phyloP scores from a whole-genome alignment of 495 filamentous ascomycete species.

The Xylaria acuta region DNA sequence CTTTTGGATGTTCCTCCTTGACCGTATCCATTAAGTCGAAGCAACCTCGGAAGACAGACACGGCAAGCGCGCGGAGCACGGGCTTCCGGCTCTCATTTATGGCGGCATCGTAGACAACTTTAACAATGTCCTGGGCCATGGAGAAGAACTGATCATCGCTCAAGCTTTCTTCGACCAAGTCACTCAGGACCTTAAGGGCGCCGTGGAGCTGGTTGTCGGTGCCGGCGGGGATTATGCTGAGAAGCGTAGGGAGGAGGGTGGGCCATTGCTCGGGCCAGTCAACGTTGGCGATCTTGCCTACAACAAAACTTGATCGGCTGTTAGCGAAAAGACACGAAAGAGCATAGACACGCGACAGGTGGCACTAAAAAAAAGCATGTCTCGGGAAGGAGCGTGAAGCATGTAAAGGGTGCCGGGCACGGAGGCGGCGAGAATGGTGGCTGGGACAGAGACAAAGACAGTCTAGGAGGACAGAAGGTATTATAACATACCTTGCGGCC shows the following conservation, averaged over 20 bases:
- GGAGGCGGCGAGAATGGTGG: background rate
- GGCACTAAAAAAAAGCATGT: background rate
- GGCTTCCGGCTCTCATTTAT: constrained; percentile 74
- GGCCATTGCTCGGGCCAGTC: constrained; percentile 97
- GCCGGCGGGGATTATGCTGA: constrained; percentile 75
- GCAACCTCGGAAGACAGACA: constrained; percentile 85
- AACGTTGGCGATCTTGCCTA: constrained; percentile 91
- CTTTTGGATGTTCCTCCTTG: constrained; percentile 83
- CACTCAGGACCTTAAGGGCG: constrained; percentile 82
- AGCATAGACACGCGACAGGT: background rate
- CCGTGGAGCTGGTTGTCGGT: constrained; percentile 83
- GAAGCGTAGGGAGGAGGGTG: constrained; percentile 76
- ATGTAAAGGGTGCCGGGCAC: background rate
- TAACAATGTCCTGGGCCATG: constrained; percentile 82
- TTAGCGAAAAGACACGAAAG: background rate
- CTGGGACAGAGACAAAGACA: background rate
- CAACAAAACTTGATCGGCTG: constrained; percentile 66
- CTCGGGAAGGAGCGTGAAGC: background rate
- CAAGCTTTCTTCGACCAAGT: constrained; percentile 90
- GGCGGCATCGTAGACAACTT: constrained; percentile 80
- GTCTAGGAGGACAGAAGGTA: background rate
- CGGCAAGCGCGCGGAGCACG: constrained; percentile 78
- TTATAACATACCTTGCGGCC: constrained; percentile 65
- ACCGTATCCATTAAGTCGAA: constrained; percentile 97
- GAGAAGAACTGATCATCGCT: constrained; percentile 93